Evolutionary conservation across 2,329 filamentous ascomycete genomes (phyloP).

Genomic region (Fusarium algeriense): DNA sequence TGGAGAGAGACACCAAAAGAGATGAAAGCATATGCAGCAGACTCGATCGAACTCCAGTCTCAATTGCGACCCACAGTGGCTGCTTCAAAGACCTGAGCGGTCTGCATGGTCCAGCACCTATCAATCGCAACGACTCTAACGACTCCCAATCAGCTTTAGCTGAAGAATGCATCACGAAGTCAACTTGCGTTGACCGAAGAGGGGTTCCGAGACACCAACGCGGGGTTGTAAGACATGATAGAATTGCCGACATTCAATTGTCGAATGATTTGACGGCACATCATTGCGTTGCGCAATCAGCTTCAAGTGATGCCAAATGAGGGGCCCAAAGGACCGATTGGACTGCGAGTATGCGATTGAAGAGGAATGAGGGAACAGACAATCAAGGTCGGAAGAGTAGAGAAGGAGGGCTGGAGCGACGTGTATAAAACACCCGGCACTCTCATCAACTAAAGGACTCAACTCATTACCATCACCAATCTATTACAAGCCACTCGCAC

Average conservation of each 20-base stretch:
- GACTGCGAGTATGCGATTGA: background rate
- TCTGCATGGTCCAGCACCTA: too few relatives aligned
- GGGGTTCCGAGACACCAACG: background rate
- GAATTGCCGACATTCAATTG: background rate
- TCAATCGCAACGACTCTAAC: background rate
- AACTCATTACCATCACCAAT: background rate
- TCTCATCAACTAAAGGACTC: background rate
- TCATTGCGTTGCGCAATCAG: background rate
- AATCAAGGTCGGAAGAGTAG: rapidly evolving
- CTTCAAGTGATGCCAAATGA: background rate
- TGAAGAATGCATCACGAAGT: background rate
- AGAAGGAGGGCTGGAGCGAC: rapidly evolving
- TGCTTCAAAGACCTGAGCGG: background rate
- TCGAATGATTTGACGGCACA: rapidly evolving
- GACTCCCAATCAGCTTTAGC: background rate
- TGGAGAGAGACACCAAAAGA: too few relatives aligned
- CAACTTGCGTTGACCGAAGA: background rate
- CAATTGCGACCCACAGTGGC: background rate
- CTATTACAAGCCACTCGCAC: background rate
- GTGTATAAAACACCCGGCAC: background rate
- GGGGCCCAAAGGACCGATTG: background rate
- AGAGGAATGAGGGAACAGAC: background rate
- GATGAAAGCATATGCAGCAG: background rate
- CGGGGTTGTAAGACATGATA: constrained; percentile 6
- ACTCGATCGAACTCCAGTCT: background rate